Conservation (phyloP, 2,329 filamentous ascomycete species). For the Colletotrichum gigasporum region DNA sequence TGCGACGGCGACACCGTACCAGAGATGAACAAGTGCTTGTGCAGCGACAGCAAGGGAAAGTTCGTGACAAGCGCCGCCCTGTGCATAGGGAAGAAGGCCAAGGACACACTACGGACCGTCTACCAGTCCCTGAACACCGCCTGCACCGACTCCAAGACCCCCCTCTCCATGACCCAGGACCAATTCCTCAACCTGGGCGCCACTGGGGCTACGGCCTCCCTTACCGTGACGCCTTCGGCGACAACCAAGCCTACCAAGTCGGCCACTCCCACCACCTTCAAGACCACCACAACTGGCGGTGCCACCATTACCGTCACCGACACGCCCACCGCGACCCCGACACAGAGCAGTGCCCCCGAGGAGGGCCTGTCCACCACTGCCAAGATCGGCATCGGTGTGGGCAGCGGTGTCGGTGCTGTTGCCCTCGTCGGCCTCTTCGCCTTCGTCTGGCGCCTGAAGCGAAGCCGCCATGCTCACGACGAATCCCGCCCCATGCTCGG, state of each 20-base stretch:
- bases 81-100: slow-evolving; percentile 52
- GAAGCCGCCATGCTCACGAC: slow-evolving; percentile 25
- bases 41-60: slow-evolving; percentile 53
- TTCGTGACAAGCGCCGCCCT: slow-evolving; percentile 58
- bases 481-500: slow-evolving; percentile 32
- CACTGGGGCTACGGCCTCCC: slow-evolving; percentile 25
- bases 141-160: slow-evolving; percentile 54
- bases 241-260: too few relatives aligned
- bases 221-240: slow-evolving; percentile 32
- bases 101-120: slow-evolving; percentile 49
- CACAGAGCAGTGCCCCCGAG: not conserved
- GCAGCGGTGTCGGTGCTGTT: slow-evolving; percentile 41
- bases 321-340: not conserved
- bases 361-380: slow-evolving; percentile 44
- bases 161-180: slow-evolving; percentile 50
- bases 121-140: slow-evolving; percentile 54
- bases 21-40: slow-evolving; percentile 59
- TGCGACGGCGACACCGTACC: slow-evolving; percentile 51
- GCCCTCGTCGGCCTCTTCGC: slow-evolving; percentile 24
- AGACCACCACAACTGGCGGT: slow-evolving; percentile 18
- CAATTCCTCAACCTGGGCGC: slow-evolving; percentile 47
- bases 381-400: slow-evolving; percentile 52
- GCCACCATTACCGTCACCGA: slow-evolving; percentile 23
- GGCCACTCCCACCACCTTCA: slow-evolving; percentile 15
- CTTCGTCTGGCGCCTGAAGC: slow-evolving; percentile 24